Evolutionary conservation across 805 yeast species (phyloP).

Genomic region (Groenewaldozyma tartarivorans): DNA sequence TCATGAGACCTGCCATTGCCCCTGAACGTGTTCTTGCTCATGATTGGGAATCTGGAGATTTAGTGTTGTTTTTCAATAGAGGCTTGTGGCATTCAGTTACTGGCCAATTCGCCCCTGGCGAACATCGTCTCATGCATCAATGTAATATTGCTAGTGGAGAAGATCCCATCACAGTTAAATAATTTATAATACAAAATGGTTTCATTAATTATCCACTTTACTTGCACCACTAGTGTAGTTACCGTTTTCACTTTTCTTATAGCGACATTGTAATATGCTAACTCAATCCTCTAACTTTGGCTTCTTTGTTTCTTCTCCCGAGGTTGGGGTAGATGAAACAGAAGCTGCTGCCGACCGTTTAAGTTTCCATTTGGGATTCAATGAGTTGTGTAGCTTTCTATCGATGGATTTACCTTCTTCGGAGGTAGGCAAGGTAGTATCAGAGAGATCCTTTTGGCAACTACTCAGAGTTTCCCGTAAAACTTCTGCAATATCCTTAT

Average conservation of each 20-base stretch:
- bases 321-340: too few relatives aligned
- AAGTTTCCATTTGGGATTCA: slow-evolving; percentile 21
- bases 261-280: too few relatives aligned
- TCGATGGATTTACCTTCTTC: slow-evolving; percentile 28
- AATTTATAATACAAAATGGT: too few relatives aligned
- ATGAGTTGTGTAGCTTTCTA: slow-evolving; percentile 26
- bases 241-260: too few relatives aligned
- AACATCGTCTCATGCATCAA: slow-evolving; percentile 83
- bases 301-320: too few relatives aligned
- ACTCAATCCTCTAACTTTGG: too few relatives aligned
- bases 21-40: slow-evolving; percentile 72
- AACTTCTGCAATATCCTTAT: slow-evolving; percentile 2
- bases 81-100: slow-evolving; percentile 92
- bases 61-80: slow-evolving; percentile 77
- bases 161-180: too few relatives aligned
- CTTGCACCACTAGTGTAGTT: background rate
- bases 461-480: slow-evolving; percentile 20
- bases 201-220: too few relatives aligned
- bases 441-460: slow-evolving; percentile 18
- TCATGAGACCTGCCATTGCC: slow-evolving; percentile 80
- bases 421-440: slow-evolving; percentile 14
- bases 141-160: slow-evolving; percentile 80
- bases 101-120: slow-evolving; percentile 73
- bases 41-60: slow-evolving; percentile 74
- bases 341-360: slow-evolving; percentile 2